These are phyloP conservation scores for Stenogyne calaminthoides DNA, from an alignment of 305 asterid genomes.

Conservation along the genomic window DNA sequence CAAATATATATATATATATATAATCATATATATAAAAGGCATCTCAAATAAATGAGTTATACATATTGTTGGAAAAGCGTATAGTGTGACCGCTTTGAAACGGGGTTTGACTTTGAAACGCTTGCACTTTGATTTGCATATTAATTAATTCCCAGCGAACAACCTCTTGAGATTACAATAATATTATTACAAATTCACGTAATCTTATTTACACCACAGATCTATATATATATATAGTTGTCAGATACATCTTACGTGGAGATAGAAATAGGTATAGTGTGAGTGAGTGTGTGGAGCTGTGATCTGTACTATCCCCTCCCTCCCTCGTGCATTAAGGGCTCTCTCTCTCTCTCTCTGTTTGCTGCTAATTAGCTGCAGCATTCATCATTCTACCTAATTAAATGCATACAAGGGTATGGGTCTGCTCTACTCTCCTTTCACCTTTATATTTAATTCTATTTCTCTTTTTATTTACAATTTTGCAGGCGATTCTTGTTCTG, in stretches of 20 bases:
- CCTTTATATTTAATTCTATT: constrained; percentile 55
- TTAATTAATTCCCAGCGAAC: constrained; percentile 42
- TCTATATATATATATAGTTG: constrained; percentile 28
- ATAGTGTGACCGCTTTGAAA: background rate
- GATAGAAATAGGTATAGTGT: background rate
- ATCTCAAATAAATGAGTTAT: no score
- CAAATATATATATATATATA: no score
- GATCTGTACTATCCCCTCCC: constrained; percentile 33
- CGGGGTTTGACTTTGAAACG: constrained; percentile 55
- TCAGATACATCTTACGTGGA: no score
- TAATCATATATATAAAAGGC: no score
- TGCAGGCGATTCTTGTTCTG: constrained; percentile 83
- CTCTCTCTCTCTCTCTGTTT: constrained; percentile 56
- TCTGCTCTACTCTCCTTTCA: constrained; percentile 31
- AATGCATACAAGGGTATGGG: constrained; percentile 56
- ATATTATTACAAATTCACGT: constrained; percentile 31
- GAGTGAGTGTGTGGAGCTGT: constrained; percentile 22
- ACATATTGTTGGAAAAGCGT: constrained; percentile 33
- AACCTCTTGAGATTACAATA: constrained; percentile 48
- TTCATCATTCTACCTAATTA: constrained; percentile 27
- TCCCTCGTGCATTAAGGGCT: constrained; percentile 60
- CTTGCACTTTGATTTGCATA: constrained; percentile 31
- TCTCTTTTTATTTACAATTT: constrained; percentile 47
- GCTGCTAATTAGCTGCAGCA: constrained; percentile 53
- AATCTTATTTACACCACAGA: constrained; percentile 35